A percentile compares a stretch with the other conserved stretches of the same genome.
These are phyloP conservation scores for Lipomyces anomalus DNA, from an alignment of 805 yeast species.

Conservation along the genomic window DNA sequence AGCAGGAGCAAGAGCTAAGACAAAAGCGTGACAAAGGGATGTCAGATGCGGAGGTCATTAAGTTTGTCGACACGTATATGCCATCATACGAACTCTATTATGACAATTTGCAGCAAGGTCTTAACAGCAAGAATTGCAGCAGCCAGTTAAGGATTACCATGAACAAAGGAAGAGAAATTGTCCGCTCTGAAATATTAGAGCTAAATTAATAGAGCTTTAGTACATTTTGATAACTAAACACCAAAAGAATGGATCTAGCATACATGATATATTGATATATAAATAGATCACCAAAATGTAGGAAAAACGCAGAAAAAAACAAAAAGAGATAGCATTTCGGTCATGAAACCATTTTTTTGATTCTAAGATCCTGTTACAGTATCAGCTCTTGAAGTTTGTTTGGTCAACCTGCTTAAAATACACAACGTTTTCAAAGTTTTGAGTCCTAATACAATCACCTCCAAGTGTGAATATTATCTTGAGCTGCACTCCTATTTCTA, in stretches of 20 bases:
- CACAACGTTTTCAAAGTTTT: too few species aligned
- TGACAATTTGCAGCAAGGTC: conserved; percentile 33
- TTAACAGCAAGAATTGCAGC: conserved; percentile 30
- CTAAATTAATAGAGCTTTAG: background rate
- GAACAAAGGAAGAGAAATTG: conserved; percentile 1
- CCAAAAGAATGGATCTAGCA: background rate
- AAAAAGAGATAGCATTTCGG: too few species aligned
- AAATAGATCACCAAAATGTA: too few species aligned
- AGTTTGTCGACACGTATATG: conserved; percentile 78
- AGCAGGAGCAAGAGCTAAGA: conserved; percentile 60
- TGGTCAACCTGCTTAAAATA: too few species aligned
- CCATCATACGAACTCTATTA: conserved; percentile 75
- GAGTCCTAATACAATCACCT: too few species aligned
- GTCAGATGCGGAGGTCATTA: conserved; percentile 62
- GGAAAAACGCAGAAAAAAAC: too few species aligned
- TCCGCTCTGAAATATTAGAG: background rate
- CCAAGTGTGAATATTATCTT: too few species aligned
- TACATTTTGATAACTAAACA: background rate
- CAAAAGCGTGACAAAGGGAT: conserved; percentile 58
- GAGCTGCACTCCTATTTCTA: too few species aligned
- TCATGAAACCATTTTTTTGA: too few species aligned
- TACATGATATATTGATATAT: too few species aligned
- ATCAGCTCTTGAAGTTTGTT: too few species aligned
- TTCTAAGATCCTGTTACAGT: too few species aligned
- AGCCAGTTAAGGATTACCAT: conserved; percentile 10